Evolutionary conservation across 2,329 filamentous ascomycete genomes (phyloP), one percentile per base, ranked within the genome.

Genomic region (Fonsecaea multimorphosa): DNA sequence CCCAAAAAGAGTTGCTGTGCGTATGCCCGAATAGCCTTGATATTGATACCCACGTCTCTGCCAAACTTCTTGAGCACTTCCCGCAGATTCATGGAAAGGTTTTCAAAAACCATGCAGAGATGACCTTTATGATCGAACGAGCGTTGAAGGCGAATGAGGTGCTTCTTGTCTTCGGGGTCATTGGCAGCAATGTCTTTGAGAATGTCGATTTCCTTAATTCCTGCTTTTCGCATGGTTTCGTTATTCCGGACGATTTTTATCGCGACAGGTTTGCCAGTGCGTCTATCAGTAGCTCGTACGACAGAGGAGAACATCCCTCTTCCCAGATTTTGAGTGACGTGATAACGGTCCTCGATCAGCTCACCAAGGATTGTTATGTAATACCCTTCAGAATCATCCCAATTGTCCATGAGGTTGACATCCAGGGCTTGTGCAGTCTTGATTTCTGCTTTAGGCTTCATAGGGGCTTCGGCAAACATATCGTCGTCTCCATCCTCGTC

Each of bases 231-330:
- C 88, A 97, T 90, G 12, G 92, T 91, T 74, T 97, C 93, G 74
- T 99, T 98, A 78, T 96, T 96, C 69, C 95, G 91, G 78, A 98
- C 96, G 73, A 99, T 95, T 80, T 99, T 99, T 84, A 99, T 91
- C 27, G 95, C 95, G 34, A 98, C 93, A n/a, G 91, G 77, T 72
- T 87, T 86, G 73, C 89, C 89, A 64, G 85, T 91, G 56, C 87
- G 87, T 24, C 89, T 86, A 77, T 97, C 93, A 68, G 87, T 85
- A 24, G 95, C 95, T 70, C 92, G 89, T 60, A 95, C 92, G n/a
- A 99, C 95, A 8, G 92, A 93, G 0, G 95, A 96, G 77, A 97
- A 99, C 85, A 97, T 97, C 73, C 95, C 95, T 78, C 92, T 93
- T 69, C 95, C 95, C 24, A 99, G 84, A 59, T 89, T 89, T 65